Evolutionary conservation across 2,329 filamentous ascomycete genomes (phyloP).

Genomic region (Cladophialophora chaetospira): DNA sequence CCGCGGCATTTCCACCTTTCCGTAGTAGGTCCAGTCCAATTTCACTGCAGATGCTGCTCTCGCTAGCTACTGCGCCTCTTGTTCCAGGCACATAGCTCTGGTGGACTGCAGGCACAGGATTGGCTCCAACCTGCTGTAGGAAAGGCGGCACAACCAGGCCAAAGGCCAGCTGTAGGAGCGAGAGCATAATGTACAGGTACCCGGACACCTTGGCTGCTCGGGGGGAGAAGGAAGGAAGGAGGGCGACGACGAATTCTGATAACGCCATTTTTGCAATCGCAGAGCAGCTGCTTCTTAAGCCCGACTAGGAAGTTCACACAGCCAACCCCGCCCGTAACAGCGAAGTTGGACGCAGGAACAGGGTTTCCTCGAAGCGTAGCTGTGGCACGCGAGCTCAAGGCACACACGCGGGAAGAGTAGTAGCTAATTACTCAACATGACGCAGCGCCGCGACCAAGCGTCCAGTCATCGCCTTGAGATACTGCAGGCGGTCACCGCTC

Average conservation of each 20-base stretch:
- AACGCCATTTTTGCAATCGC: slow-evolving; percentile 12
- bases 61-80: slow-evolving; percentile 69
- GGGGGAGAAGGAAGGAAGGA: slow-evolving; percentile 6
- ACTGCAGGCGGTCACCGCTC: background rate
- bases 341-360: background rate
- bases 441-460: background rate
- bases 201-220: background rate
- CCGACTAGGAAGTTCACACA: background rate
- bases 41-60: slow-evolving; percentile 67
- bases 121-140: slow-evolving; percentile 25
- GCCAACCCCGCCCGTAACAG: background rate
- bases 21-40: slow-evolving; percentile 67
- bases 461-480: background rate
- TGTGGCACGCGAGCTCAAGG: background rate
- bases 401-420: background rate
- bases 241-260: slow-evolving; percentile 1
- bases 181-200: slow-evolving; percentile 22
- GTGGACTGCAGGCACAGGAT: slow-evolving; percentile 16
- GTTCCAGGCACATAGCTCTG: slow-evolving; percentile 31
- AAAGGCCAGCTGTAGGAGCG: slow-evolving; percentile 21
- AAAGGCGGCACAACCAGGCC: slow-evolving; percentile 21
- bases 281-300: background rate
- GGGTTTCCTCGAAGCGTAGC: background rate
- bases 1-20: slow-evolving; percentile 70
- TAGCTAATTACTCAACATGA: background rate